Conservation (phyloP, 2,329 filamentous ascomycete genomes). For the Diplodia sapinea region DNA sequence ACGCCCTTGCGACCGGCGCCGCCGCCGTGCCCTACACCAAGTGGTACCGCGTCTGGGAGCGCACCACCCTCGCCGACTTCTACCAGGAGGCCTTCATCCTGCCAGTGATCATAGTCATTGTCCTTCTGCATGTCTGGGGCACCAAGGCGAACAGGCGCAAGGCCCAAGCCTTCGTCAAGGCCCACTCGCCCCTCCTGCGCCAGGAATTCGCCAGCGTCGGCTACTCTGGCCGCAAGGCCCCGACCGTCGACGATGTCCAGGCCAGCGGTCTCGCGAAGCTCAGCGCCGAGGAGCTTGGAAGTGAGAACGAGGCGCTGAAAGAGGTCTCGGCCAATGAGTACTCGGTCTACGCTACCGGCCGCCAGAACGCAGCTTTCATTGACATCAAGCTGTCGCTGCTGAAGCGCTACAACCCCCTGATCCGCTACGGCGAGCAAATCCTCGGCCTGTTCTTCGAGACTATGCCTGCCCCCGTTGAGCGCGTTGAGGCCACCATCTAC, state of each 20-base stretch:
- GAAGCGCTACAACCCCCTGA: conserved; percentile 85
- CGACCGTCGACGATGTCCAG: conserved; percentile 55
- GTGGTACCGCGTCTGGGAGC: conserved; percentile 98
- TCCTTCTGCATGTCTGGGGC: conserved; percentile 81
- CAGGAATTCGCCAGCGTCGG: conserved; percentile 88
- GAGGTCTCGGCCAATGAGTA: conserved; percentile 90
- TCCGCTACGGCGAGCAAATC: conserved; percentile 68
- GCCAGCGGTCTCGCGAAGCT: conserved; percentile 49
- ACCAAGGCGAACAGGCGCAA: conserved; percentile 78
- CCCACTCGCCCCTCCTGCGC: conserved; percentile 73
- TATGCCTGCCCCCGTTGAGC: conserved; percentile 71
- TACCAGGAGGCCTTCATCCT: conserved; percentile 84
- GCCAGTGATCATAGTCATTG: conserved; percentile 72
- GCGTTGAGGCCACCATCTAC: conserved; percentile 77
- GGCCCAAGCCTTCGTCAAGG: conserved; percentile 79
- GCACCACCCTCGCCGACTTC: conserved; percentile 83
- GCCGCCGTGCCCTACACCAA: conserved; percentile 76
- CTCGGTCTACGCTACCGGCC: conserved; percentile 83
- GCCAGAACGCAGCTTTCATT: conserved; percentile 89
- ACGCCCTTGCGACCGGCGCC: conserved; percentile 52
- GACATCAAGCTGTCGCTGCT: conserved; percentile 81
- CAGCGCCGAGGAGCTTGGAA: conserved; percentile 45
- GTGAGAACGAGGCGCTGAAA: conserved; percentile 68
- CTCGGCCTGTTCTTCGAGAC: conserved; percentile 82
- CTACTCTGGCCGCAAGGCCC: conserved; percentile 63